phyloP scores from a whole-genome alignment of 352 stramenopile genomes.

The Globisporangium rhizosaccharum region DNA sequence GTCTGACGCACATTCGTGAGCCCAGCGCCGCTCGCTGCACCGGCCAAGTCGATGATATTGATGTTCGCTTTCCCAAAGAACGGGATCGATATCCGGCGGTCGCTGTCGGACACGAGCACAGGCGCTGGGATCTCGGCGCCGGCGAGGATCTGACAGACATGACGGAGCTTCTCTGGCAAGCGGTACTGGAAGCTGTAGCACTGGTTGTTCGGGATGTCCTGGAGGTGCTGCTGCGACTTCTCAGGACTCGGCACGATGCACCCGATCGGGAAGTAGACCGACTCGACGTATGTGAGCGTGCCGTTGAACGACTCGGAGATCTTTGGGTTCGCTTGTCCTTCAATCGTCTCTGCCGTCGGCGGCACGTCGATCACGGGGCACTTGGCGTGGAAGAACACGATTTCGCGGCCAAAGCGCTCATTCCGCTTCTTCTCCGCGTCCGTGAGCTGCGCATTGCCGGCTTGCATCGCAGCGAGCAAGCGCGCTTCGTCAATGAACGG shows the following conservation, averaged over 20 bases:
- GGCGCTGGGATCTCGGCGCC: slow-evolving; percentile 31
- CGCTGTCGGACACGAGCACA: slow-evolving; percentile 48
- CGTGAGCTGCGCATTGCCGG: slow-evolving; percentile 58
- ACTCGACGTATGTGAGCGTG: slow-evolving; percentile 65
- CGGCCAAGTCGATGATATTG: slow-evolving; percentile 79
- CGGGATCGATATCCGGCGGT: slow-evolving; percentile 67
- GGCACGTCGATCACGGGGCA: slow-evolving; percentile 36
- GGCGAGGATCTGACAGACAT: slow-evolving; percentile 57
- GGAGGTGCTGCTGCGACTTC: slow-evolving; percentile 60
- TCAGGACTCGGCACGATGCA: slow-evolving; percentile 72
- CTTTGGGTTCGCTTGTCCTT: slow-evolving; percentile 36
- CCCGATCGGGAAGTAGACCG: slow-evolving; percentile 68
- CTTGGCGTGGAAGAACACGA: slow-evolving; percentile 81
- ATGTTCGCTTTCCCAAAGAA: slow-evolving; percentile 84
- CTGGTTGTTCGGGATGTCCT: slow-evolving; percentile 83
- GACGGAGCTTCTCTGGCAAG: slow-evolving; percentile 38
- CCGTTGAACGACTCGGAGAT: slow-evolving; percentile 68
- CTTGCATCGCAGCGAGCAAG: slow-evolving; percentile 87
- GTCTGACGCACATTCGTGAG: slow-evolving; percentile 57
- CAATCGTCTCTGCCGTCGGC: slow-evolving; percentile 35
- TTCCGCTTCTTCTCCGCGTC: slow-evolving; percentile 82
- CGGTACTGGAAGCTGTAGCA: slow-evolving; percentile 83
- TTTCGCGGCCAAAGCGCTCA: slow-evolving; percentile 70
- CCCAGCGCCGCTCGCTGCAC: slow-evolving; percentile 22
- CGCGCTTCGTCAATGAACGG: slow-evolving; percentile 98